Base-by-base conservation (phyloP, 2,329 filamentous ascomycete species). In the Aspergillus ibericus region DNA sequence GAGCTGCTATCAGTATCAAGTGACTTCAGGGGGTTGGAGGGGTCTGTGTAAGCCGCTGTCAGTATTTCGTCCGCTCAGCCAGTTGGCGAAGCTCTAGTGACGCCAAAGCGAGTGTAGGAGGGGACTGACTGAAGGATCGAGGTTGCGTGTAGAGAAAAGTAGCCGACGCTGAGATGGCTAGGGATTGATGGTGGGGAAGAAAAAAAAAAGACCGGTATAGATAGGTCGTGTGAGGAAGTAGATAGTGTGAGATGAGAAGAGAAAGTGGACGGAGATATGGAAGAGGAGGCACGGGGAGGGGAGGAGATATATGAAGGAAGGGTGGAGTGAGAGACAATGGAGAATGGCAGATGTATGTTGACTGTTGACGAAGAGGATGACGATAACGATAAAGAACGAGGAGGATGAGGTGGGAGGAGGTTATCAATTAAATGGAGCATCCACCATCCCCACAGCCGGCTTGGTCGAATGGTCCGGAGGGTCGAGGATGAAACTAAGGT, bases 1-100 rank as follows among this genome's bases (percentile, higher is more conserved):
- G 59, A 61, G 63, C 69, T 74, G 67, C 44, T 67, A 72, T 74
- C 71, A 75, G 71, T 69, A 69, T 59, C 55, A 63, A 67, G 56
- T 48, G 57, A 50, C 46, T 55, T 53, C 48, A 40, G 53, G 48
- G 55, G 27, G 2, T 50, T 40, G 36, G 47, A 44, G 36, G 38
- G 56, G 55, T 38, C 40, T 60, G 54, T n/a, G 27, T 15, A 34
- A n/a, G 8, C 29, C n/a, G 10, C 42, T 35, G 52, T 61, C 20
- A 64, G 59, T 56, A 58, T 20, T 9, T 34, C 15, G 29, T 27
- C 35, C 5, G 62, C 16, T n/a, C n/a, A 9, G 8, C 6, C 7
- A 27, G 13, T 4, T 29, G n/a, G n/a, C 5, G 8, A 32, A 2
- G 7, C 10, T n/a, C 25, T 29, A 15, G 44, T 27, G 25, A 32